Base-by-base conservation (phyloP, 169 alveolate species). In the Plasmodium falciparum region DNA sequence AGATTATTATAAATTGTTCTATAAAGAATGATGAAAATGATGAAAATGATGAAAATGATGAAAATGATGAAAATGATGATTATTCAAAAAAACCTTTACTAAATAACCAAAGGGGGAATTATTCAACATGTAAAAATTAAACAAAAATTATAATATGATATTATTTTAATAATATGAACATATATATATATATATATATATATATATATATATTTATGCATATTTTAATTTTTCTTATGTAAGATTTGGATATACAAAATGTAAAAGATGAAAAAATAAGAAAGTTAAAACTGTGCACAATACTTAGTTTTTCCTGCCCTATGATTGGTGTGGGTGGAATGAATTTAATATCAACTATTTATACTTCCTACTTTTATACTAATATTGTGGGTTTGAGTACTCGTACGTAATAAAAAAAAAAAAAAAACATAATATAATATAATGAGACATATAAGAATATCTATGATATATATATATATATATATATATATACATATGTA, bases 271-370 rank as follows among this genome's bases (percentile, higher is more conserved):
- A 9, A 54, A 54, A 11, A 54, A 54, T 0, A 54, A 54, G 13
- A 54, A 54, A 54, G 20, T 54, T 54, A 20, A 54, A 54, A 54
- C 20, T 15, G 12, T 5, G 29, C 20, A 54, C 63, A 4, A 54
- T 54, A 7, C 4, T 54, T 54, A 54, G 26, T 54, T 54, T 54
- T 54, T 15, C 63, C 13, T 54, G 63, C 3, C 63, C 63, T 12
- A 54, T 54, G 63, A 54, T 54, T 54, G 63, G 63, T n/a, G 26
- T 54, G 1, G 63, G 63, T 3, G 63, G 63, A 54, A 54, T 54
- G 63, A 54, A 54, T 54, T 54, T 54, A 54, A 54, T 54, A 9
- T 54, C 63, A 54, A 54, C 63, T 54, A 54, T 20, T 4, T 54
- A 54, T 54, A 22, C 17, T 0, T 54, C 63, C 0, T 54, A n/a